Conservation (phyloP, 768 basidiomycete species). For the Chlorophyllum brunneum region DNA sequence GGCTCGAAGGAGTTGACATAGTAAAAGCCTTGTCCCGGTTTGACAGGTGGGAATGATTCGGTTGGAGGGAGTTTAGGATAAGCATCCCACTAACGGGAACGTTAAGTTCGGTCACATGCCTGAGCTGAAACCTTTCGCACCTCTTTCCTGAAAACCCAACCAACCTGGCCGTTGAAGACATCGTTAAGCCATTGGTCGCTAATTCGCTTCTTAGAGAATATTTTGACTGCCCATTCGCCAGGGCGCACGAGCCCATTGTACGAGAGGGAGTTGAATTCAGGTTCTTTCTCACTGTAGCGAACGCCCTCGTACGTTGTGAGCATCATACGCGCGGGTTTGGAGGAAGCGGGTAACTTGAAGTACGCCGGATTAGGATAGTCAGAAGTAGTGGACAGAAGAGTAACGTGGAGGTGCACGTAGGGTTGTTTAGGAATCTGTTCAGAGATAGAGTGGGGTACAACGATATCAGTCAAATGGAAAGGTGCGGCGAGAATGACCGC, state of each 20-base stretch:
- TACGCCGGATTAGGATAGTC: conserved; percentile 58
- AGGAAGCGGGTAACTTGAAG: conserved; percentile 51
- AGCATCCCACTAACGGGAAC: conserved; percentile 71
- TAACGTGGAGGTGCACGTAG: conserved; percentile 86
- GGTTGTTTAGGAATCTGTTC: conserved; percentile 61
- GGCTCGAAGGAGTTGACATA: conserved; percentile 94
- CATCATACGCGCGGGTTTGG: conserved; percentile 55
- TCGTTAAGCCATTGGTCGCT: conserved; percentile 66
- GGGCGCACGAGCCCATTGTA: conserved; percentile 65
- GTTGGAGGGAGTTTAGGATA: conserved; percentile 74
- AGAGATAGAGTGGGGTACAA: conserved; percentile 43
- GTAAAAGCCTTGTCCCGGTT: conserved; percentile 75
- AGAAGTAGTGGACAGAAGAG: conserved; percentile 78
- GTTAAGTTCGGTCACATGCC: neutral
- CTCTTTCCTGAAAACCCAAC: conserved; percentile 84
- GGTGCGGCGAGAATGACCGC: conserved; percentile 87
- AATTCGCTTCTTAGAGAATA: conserved; percentile 69
- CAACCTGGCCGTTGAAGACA: conserved; percentile 62
- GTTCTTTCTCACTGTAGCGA: conserved; percentile 49
- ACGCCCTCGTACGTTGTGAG: conserved; percentile 70
- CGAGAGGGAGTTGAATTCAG: conserved; percentile 84
- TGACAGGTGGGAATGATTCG: conserved; percentile 67
- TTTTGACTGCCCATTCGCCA: conserved; percentile 76
- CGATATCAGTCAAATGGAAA: conserved; percentile 64
- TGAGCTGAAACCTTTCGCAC: conserved; percentile 27